Evolutionary conservation across 2,329 filamentous ascomycete genomes (phyloP).

Genomic region (Aspergillus puulaauensis): DNA sequence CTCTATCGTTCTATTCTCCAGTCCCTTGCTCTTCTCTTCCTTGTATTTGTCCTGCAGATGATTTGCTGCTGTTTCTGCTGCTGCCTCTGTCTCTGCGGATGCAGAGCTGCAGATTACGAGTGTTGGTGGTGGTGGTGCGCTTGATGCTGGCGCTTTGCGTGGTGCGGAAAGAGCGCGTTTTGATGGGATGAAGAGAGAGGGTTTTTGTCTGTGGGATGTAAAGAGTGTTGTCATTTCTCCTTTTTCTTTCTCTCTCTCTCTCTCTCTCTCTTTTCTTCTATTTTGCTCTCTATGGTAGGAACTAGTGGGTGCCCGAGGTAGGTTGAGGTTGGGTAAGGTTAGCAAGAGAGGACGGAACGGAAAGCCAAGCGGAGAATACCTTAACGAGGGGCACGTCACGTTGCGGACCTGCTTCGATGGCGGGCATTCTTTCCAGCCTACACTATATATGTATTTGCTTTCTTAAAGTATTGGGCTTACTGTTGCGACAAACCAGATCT

Average conservation of each 20-base stretch:
- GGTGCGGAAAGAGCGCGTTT: constrained; percentile 23
- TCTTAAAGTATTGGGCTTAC: background rate
- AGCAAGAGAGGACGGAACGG: too few relatives aligned
- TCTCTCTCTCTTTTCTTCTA: too few relatives aligned
- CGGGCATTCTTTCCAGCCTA: too few relatives aligned
- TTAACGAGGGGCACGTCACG: too few relatives aligned
- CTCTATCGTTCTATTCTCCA: background rate
- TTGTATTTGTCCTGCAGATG: background rate
- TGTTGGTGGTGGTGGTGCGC: background rate
- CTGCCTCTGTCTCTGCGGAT: background rate
- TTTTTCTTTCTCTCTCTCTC: too few relatives aligned
- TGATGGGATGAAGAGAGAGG: constrained; percentile 25
- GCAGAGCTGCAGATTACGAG: background rate
- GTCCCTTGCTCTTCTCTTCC: background rate
- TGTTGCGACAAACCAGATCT: constrained; percentile 32
- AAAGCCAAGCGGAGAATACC: too few relatives aligned
- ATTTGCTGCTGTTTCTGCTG: too few relatives aligned
- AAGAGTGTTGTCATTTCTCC: background rate
- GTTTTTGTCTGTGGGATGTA: constrained; percentile 6
- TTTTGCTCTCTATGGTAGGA: too few relatives aligned
- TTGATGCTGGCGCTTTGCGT: background rate
- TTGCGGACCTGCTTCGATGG: too few relatives aligned
- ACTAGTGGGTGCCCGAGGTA: too few relatives aligned
- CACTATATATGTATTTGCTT: too few relatives aligned
- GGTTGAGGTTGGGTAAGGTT: too few relatives aligned